Base-by-base conservation (phyloP, 306 rosid species). In the Medicago lupulina region DNA sequence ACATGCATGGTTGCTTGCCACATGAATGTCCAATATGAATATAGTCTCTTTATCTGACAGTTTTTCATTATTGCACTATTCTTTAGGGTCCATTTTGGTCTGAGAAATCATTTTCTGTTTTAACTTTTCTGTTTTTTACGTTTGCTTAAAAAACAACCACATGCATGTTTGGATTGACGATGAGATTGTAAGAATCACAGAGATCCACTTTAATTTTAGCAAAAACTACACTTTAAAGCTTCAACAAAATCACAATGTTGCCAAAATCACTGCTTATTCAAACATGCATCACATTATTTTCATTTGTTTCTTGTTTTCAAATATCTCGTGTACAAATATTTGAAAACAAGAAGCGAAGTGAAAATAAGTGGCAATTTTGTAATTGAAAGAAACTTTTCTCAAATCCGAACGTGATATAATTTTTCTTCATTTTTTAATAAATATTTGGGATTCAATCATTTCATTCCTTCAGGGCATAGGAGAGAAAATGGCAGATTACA, bases 401-500 rank as follows among this genome's bases (percentile, higher is more conserved):
- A n/a, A n/a, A n/a, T n/a, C n/a, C n/a, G n/a, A n/a, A n/a, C n/a
- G n/a, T n/a, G 41, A 1, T 43, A 13, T 59, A 7, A 75, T 7
- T 55, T 58, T 70, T 70, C n/a, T 43, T 79, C 60, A 57, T 31
- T 40, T 71, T 57, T 9, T 62, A 67, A 70, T 1, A 18, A 67
- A 70, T 1, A 18, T 36, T n/a, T 39, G 41, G 50, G 14, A 43
- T 64, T 55, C 39, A 55, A 80, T 44, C 55, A 49, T 53, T 65
- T 36, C 55, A 76, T 39, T 57, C 58, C 51, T 83, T 46, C 86
- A 92, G 98, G 98, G 97, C 18, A 83, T 95, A 46, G 98, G 98
- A 71, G 89, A 65, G 57, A 92, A 92, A 76, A 85, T 85, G 81
- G 97, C 98, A 57, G 97, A 95, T 34, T 90, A 90, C 86, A 90